A percentile compares a stretch with the other conserved stretches of the same genome.
Conservation (phyloP, 495 filamentous ascomycete species). For the Articulospora tetracladia region DNA sequence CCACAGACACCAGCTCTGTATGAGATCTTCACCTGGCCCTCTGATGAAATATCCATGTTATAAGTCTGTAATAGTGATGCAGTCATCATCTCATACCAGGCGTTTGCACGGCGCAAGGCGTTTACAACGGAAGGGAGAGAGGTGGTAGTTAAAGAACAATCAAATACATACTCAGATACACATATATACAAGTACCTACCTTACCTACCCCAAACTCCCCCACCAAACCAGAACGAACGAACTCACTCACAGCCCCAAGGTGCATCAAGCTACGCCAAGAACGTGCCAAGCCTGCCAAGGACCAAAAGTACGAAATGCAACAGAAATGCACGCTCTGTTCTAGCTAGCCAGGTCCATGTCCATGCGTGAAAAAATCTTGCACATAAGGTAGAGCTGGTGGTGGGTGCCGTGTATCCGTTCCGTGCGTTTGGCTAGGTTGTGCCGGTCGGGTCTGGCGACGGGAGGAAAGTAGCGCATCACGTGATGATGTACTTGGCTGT, state of each 20-base stretch:
- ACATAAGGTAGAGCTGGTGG: no score
- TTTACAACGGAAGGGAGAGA: no score
- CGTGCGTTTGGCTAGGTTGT: not conserved
- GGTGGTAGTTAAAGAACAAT: no score
- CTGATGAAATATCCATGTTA: no score
- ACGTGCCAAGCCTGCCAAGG: slow-evolving; percentile 10
- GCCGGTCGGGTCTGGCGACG: no score
- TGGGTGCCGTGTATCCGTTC: not conserved
- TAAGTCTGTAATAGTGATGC: no score
- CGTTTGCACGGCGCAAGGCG: no score
- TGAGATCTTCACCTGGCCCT: slow-evolving; percentile 1
- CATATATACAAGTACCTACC: not conserved
- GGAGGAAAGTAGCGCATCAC: not conserved
- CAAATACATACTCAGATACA: no score
- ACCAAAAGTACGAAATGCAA: slow-evolving; percentile 12
- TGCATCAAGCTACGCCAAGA: not conserved
- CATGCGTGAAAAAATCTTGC: no score
- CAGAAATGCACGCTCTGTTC: slow-evolving; percentile 1
- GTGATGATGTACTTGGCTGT: not conserved
- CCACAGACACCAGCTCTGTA: slow-evolving; percentile 9
- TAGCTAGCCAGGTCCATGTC: no score
- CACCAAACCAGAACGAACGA: not conserved
- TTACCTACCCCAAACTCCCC: not conserved
- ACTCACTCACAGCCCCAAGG: not conserved
- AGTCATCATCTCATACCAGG: no score